These are phyloP conservation scores for Phytophthora uliginosa DNA, from an alignment of 352 stramenopile species.

Conservation along the genomic window DNA sequence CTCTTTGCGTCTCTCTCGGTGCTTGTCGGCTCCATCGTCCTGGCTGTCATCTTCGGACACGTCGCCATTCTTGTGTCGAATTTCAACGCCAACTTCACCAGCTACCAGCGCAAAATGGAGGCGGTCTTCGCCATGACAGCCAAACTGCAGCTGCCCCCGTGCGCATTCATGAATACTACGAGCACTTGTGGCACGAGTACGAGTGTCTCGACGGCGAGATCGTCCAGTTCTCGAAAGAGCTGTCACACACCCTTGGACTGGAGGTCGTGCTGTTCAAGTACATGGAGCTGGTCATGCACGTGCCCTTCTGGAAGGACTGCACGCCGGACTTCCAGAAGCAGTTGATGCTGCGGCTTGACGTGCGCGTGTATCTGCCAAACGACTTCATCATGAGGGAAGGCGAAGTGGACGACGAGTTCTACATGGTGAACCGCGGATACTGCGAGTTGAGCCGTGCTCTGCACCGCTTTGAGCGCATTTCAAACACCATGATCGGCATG, in stretches of 20 bases:
- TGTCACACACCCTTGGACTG: slow-evolving; percentile 65
- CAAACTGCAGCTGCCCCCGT: slow-evolving; percentile 55
- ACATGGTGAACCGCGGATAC: slow-evolving; percentile 73
- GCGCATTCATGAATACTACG: slow-evolving; percentile 74
- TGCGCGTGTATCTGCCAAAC: slow-evolving; percentile 78
- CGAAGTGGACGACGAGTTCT: slow-evolving; percentile 72
- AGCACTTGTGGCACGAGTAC: slow-evolving; percentile 73
- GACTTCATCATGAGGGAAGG: slow-evolving; percentile 76
- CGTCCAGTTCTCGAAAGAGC: slow-evolving; percentile 53
- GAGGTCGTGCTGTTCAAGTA: slow-evolving; percentile 74
- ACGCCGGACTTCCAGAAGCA: slow-evolving; percentile 78
- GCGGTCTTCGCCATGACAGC: slow-evolving; percentile 62
- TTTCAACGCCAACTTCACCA: slow-evolving; percentile 62
- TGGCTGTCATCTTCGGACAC: slow-evolving; percentile 73
- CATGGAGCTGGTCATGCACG: slow-evolving; percentile 69
- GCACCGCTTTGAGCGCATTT: slow-evolving; percentile 43
- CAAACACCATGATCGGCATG: slow-evolving; percentile 15
- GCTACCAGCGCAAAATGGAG: slow-evolving; percentile 79
- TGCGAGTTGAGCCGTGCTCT: slow-evolving; percentile 52
- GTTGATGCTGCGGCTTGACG: slow-evolving; percentile 61
- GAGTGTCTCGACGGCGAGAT: slow-evolving; percentile 70
- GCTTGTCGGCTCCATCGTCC: slow-evolving; percentile 59
- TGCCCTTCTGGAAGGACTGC: slow-evolving; percentile 67
- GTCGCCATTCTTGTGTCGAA: slow-evolving; percentile 72
- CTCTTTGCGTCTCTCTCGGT: slow-evolving; percentile 53